Base-by-base conservation (phyloP, 2,329 filamentous ascomycete species). In the Talaromyces sp. region DNA sequence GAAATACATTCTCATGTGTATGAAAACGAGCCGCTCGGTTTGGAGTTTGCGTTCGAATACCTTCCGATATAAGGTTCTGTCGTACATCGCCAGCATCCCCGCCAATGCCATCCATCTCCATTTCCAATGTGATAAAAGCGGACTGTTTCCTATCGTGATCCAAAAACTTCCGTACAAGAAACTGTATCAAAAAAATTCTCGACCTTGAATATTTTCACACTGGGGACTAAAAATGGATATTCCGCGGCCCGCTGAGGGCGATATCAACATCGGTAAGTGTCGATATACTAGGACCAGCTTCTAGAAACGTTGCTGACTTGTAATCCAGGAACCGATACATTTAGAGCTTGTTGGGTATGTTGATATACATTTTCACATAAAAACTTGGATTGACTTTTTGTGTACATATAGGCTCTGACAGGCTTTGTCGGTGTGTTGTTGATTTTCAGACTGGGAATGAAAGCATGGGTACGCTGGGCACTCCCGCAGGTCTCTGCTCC, bases 401-500 rank as follows among this genome's bases (percentile, higher is more conserved):
- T n/a, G 33, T 47, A 30, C 28, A 39, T 47, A 54, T 59, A 65
- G 65, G 60, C 63, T 7, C 49, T 67, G 11, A 66, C 64, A 11
- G 64, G 61, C 28, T 62, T 67, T 11, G 65, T 67, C 19, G 63
- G 59, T 51, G 42, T 65, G 25, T 59, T 67, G 33, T 57, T 67
- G 22, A 58, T 62, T 9, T 67, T 67, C 30, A 61, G 65, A 62
- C 63, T 62, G 30, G 55, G 59, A 8, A 65, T 69, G 55, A 72
- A 73, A 59, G 55, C 67, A 42, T 75, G 72, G 73, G 66, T 73
- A 15, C 65, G 69, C 10, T 74, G 70, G 65, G 64, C 68, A 9
- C 58, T 75, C 19, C 73, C 73, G 7, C 68, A 66, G 25, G 70
- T 74, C 55, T 69, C 70, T 25, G 69, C 67, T 2, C 73, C 73